Evolutionary conservation across 75 land plant species (phyloP).

Genomic region (Sequoia sempervirens): DNA sequence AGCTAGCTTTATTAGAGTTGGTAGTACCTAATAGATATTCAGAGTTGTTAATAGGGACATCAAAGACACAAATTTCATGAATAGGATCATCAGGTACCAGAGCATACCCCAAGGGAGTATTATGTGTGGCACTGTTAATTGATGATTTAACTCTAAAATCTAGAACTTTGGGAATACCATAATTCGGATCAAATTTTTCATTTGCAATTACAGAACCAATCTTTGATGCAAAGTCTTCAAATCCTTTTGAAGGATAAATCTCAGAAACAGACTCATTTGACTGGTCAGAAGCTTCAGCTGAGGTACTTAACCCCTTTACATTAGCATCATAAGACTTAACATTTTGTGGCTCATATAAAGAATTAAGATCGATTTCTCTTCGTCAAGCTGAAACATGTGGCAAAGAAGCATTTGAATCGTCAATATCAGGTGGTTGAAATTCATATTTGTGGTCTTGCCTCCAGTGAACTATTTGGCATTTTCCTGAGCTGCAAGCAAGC

Average conservation of each 20-base stretch:
- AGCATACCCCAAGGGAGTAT: too few species aligned
- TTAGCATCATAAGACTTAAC: not conserved
- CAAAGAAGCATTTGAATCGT: not conserved
- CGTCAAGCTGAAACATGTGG: not conserved
- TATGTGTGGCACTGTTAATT: too few species aligned
- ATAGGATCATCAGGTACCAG: not conserved
- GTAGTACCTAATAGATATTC: not conserved
- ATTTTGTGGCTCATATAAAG: not conserved
- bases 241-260: not conserved
- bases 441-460: slow-evolving; percentile 72
- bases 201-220: not conserved
- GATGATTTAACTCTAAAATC: not conserved
- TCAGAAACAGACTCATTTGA: not conserved
- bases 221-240: not conserved
- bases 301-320: not conserved
- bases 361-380: not conserved
- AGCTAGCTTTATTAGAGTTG: not conserved
- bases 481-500: too few species aligned
- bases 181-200: not conserved
- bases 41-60: too few species aligned
- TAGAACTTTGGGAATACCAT: not conserved
- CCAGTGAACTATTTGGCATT: slow-evolving; percentile 85
- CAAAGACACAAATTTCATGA: not conserved
- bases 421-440: slow-evolving; percentile 30
- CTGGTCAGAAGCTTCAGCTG: not conserved